Conservation (phyloP, 2,329 filamentous ascomycete species). For the Apiospora aurea region DNA sequence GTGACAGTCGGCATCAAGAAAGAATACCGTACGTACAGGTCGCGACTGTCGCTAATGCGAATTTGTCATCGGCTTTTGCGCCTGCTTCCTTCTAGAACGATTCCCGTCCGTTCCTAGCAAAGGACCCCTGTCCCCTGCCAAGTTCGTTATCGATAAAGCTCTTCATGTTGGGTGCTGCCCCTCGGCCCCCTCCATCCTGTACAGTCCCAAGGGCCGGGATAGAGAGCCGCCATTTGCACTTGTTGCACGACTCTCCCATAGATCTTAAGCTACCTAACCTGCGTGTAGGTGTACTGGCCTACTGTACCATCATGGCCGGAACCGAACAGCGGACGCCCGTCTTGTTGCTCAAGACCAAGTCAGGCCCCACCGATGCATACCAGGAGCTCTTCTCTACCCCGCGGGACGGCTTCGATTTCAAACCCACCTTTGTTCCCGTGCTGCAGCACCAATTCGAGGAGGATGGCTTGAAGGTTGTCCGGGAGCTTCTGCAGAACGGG, state of each 20-base stretch:
- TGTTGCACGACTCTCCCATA: neutral
- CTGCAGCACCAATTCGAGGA: constrained; percentile 74
- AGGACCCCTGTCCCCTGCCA: constrained; percentile 1
- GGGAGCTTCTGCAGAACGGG: constrained; percentile 53
- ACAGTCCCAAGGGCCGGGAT: neutral
- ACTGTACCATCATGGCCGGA: constrained; percentile 6
- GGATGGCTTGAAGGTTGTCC: constrained; percentile 62
- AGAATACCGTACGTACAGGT: neutral
- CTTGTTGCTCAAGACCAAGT: constrained; percentile 80
- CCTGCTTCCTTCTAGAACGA: constrained; percentile 24
- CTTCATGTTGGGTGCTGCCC: neutral
- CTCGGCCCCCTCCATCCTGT: neutral
- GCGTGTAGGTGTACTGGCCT: neutral
- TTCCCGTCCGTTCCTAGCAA: constrained; percentile 6
- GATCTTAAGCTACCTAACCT: neutral
- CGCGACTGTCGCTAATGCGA: neutral
- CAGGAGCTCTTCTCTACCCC: constrained; percentile 67
- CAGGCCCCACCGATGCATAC: constrained; percentile 74
- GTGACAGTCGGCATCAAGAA: neutral
- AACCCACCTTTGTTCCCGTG: constrained; percentile 77
- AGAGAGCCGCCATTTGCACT: neutral
- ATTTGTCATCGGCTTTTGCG: constrained; percentile 24
- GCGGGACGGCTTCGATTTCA: constrained; percentile 55
- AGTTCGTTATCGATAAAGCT: constrained; percentile 43
- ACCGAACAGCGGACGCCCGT: constrained; percentile 55